These are phyloP conservation scores for Aspergillus coremiiformis DNA, from an alignment of 495 filamentous ascomycete genomes.

Conservation along the genomic window DNA sequence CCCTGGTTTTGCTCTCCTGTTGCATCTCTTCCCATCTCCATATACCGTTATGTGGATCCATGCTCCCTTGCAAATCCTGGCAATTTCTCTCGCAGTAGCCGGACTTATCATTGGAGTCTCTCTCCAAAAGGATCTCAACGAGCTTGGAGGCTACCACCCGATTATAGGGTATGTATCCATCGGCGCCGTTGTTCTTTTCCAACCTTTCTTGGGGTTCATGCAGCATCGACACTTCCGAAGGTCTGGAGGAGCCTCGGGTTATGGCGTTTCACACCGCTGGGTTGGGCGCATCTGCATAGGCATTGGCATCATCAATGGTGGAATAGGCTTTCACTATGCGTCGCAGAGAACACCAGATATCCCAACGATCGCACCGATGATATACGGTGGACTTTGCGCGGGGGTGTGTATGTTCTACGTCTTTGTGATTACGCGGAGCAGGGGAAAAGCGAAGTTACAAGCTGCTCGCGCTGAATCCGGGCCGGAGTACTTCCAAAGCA, in stretches of 20 bases:
- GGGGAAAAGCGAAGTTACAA: not conserved
- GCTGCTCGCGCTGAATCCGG: not conserved
- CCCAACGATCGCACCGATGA: slow-evolving; percentile 8
- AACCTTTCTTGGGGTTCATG: slow-evolving; percentile 54
- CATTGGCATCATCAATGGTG: slow-evolving; percentile 60
- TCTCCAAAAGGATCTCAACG: slow-evolving; percentile 26
- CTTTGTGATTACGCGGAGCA: slow-evolving; percentile 11
- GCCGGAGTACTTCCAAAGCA: not conserved
- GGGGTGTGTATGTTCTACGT: slow-evolving; percentile 11
- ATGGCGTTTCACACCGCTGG: slow-evolving; percentile 69
- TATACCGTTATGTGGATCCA: slow-evolving; percentile 40
- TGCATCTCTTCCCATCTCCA: slow-evolving; percentile 35
- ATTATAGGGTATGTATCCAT: slow-evolving; percentile 54
- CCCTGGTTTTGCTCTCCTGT: slow-evolving; percentile 36
- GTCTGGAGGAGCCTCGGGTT: slow-evolving; percentile 35
- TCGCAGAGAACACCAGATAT: slow-evolving; percentile 14
- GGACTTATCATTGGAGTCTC: slow-evolving; percentile 56
- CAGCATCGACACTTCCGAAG: slow-evolving; percentile 54
- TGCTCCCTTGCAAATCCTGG: slow-evolving; percentile 47
- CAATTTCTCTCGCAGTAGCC: slow-evolving; percentile 45
- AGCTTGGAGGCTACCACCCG: slow-evolving; percentile 24
- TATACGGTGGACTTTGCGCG: slow-evolving; percentile 13
- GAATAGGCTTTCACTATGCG: slow-evolving; percentile 48
- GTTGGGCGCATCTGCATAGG: slow-evolving; percentile 68
- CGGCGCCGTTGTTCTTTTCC: slow-evolving; percentile 44